These are phyloP conservation scores for Tulasnella sp. DNA, from an alignment of 768 basidiomycete species.

Conservation along the genomic window DNA sequence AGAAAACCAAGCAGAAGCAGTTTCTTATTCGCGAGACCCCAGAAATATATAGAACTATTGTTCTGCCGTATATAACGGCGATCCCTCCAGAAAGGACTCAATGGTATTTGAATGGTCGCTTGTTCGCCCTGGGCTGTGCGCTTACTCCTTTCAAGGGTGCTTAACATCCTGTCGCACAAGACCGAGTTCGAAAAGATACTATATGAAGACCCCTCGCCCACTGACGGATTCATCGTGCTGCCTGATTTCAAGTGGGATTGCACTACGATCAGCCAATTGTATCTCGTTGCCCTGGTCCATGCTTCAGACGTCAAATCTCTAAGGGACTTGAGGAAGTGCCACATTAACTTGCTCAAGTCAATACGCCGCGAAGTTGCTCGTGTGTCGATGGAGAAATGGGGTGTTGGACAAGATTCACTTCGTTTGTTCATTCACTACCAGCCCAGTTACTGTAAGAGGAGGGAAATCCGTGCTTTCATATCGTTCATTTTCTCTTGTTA, in stretches of 20 bases:
- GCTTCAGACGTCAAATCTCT: slow-evolving; percentile 62
- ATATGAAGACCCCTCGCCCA: slow-evolving; percentile 51
- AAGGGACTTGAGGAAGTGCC: slow-evolving; percentile 64
- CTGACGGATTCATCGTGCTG: slow-evolving; percentile 66
- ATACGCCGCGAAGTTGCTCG: slow-evolving; percentile 57
- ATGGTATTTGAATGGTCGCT: slow-evolving; percentile 52
- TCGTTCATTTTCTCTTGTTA: slow-evolving; percentile 37
- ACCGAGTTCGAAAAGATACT: slow-evolving; percentile 74
- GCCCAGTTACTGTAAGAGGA: slow-evolving; percentile 81
- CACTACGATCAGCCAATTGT: slow-evolving; percentile 67
- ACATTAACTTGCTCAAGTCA: slow-evolving; percentile 62
- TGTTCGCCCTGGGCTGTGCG: background rate
- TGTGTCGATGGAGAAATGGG: slow-evolving; percentile 62
- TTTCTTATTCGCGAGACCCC: slow-evolving; percentile 82
- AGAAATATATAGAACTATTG: slow-evolving; percentile 62
- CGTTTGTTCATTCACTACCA: slow-evolving; percentile 92
- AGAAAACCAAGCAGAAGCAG: slow-evolving; percentile 72
- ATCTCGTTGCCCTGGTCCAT: slow-evolving; percentile 75
- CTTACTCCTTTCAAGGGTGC: slow-evolving; percentile 57
- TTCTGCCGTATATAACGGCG: slow-evolving; percentile 71
- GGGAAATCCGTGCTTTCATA: background rate
- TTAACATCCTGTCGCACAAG: slow-evolving; percentile 71
- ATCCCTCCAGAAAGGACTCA: slow-evolving; percentile 74
- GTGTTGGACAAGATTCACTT: slow-evolving; percentile 56
- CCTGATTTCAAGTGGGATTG: slow-evolving; percentile 99